Percentiles rank a stretch among this genome's conserved stretches.
These are phyloP conservation scores for Metschnikowia cerradonensis DNA, from an alignment of 805 yeast genomes.

Conservation along the genomic window DNA sequence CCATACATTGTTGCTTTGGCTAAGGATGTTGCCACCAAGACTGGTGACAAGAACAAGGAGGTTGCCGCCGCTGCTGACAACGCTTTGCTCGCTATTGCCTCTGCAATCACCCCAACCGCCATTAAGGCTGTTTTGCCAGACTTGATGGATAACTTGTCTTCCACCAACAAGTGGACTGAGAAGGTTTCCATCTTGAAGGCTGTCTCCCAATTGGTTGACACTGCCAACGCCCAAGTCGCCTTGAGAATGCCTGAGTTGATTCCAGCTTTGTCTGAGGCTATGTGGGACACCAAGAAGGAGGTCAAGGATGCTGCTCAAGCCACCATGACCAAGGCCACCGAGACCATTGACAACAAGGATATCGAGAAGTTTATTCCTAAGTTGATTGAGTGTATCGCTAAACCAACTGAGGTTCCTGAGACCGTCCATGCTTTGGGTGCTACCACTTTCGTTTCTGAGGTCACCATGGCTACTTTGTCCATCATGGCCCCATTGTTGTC, in stretches of 20 bases:
- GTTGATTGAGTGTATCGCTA: slow-evolving; percentile 93
- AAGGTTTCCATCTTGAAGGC: slow-evolving; percentile 87
- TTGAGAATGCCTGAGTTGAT: slow-evolving; percentile 99
- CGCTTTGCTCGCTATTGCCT: slow-evolving; percentile 74
- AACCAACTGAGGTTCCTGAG: slow-evolving; percentile 97
- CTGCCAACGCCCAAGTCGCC: slow-evolving; percentile 94
- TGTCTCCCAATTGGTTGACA: slow-evolving; percentile 81
- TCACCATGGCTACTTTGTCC: slow-evolving; percentile 98
- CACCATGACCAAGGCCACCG: slow-evolving; percentile 94
- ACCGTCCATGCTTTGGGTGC: slow-evolving; percentile 99
- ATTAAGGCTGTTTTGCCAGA: slow-evolving; percentile 87
- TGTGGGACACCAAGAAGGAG: slow-evolving; percentile 99
- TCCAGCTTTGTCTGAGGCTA: slow-evolving; percentile 97
- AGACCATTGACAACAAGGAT: slow-evolving; percentile 99
- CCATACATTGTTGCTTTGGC: slow-evolving; percentile 85
- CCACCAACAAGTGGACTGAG: slow-evolving; percentile 95
- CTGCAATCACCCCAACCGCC: slow-evolving; percentile 86
- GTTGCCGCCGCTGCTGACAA: slow-evolving; percentile 68
- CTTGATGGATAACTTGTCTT: slow-evolving; percentile 61
- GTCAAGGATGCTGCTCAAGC: slow-evolving; percentile 95
- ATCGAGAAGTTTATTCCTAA: slow-evolving; percentile 98
- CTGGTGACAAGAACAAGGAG: slow-evolving; percentile 88
- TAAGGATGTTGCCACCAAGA: slow-evolving; percentile 63
- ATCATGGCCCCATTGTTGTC: slow-evolving; percentile 98
- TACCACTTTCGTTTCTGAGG: slow-evolving; percentile 98